Base-by-base conservation (phyloP, 371 early-diverging fungal species). In the Actinomortierella wolfii region DNA sequence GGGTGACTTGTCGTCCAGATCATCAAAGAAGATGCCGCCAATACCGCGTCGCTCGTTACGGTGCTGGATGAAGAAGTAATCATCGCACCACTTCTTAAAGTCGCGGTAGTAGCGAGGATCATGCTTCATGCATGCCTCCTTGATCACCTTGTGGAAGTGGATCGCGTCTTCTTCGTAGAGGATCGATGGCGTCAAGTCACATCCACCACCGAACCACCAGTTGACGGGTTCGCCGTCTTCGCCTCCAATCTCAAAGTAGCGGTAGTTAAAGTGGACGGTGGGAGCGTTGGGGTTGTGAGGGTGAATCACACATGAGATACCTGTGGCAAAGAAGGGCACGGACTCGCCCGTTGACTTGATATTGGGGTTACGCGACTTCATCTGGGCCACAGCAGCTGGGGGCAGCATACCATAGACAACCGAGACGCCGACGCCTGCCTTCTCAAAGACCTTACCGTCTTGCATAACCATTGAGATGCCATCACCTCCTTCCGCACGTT, bases 261-360 rank as follows among this genome's bases (percentile, higher is more conserved):
- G 88, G 78, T 96, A 98, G 79, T 98, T 98, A 77, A 93, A 80
- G 66, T 98, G 99, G 3, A 93, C 91, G 0, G 99, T 98, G 1
- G 99, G 98, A 1, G 93, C 95, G 66, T 91, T 86, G 15, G 98
- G 99, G 78, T 97, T 98, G 70, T 89, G 86, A 20, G 97, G 97
- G 59, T 98, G 98, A 74, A 97, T 86, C 39, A 98, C 97, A 45
- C 94, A 81, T 1, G 92, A 91, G 48, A 97, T 90, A 3, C 97
- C 97, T 1, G 96, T 92, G 1, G 91, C 98, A 67, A 93, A 94
- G 82, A 94, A 85, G 28, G 88, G 88, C 64, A 80, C 52, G 13
- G 80, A 63, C 11, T 83, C 82, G 2, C 79, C 83, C 41, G 82
- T 76, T 13, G 73, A 79, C 40, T 81, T 79, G 28, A 86, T 86